Evolutionary conservation across 192 early-diverging fungal genomes (phyloP).

Genomic region (Phlyctochytrium planicorne): DNA sequence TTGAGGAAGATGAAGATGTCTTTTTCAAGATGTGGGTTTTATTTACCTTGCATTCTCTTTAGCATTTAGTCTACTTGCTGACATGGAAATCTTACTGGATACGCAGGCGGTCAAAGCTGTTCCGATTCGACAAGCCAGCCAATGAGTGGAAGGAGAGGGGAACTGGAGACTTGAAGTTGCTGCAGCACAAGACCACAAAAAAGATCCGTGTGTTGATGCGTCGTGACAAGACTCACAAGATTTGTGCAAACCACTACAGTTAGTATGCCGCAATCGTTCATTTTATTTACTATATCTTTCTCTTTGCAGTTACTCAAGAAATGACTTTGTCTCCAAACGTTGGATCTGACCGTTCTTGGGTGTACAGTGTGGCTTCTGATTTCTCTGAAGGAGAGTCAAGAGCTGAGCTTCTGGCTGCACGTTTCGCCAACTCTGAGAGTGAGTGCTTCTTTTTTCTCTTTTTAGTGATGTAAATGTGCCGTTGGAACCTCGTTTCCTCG

Average conservation of each 20-base stretch:
- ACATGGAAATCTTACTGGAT: neutral
- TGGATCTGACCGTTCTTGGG: constrained; percentile 98
- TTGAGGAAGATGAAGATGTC: constrained; percentile 92
- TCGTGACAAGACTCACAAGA: constrained; percentile 97
- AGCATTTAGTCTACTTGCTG: constrained; percentile 7
- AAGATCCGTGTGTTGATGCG: constrained; percentile 98
- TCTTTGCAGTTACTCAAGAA: constrained; percentile 64
- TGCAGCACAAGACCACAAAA: constrained; percentile 86
- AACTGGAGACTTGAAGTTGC: constrained; percentile 94
- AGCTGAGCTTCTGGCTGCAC: constrained; percentile 87
- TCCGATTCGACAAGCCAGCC: constrained; percentile 88
- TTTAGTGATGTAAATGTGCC: too few species aligned
- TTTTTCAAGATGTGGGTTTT: constrained; percentile 84
- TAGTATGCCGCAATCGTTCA: constrained; percentile 20
- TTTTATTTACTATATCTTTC: constrained; percentile 13
- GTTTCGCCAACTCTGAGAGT: constrained; percentile 94
- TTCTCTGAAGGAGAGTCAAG: constrained; percentile 85
- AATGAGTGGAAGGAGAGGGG: constrained; percentile 99
- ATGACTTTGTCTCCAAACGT: constrained; percentile 94
- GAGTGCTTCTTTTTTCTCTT: constrained; percentile 16
- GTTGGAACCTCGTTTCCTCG: neutral
- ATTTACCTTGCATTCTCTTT: too few species aligned
- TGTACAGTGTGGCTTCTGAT: constrained; percentile 89
- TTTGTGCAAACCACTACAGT: constrained; percentile 97
- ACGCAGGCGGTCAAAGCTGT: constrained; percentile 92